These are phyloP conservation scores for Neoscytalidium dimidiatum DNA, from an alignment of 2,329 filamentous ascomycete genomes.

Conservation along the genomic window DNA sequence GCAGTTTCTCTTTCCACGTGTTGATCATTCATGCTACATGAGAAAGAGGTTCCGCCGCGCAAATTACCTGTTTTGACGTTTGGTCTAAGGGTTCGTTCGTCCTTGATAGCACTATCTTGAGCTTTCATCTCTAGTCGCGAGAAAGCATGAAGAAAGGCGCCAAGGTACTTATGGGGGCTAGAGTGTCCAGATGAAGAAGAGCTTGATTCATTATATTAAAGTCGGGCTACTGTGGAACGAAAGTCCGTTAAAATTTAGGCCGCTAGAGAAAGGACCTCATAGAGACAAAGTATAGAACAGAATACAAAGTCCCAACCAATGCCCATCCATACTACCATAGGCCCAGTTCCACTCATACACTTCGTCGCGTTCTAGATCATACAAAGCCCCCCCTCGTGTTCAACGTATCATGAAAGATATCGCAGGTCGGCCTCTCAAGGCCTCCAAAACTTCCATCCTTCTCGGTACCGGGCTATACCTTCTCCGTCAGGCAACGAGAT, in stretches of 20 bases:
- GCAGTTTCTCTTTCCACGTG: not conserved
- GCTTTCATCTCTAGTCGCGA: no score
- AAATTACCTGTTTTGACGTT: no score
- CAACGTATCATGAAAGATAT: not conserved
- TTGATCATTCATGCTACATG: no score
- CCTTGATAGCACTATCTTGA: no score
- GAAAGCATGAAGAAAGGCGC: no score
- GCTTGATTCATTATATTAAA: constrained; percentile 5
- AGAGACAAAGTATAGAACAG: not conserved
- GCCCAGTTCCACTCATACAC: not conserved
- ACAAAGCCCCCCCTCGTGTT: not conserved
- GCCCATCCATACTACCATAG: not conserved
- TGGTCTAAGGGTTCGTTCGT: no score
- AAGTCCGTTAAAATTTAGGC: not conserved
- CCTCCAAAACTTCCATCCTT: constrained; percentile 45
- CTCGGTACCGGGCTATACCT: constrained; percentile 31
- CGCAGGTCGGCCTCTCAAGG: constrained; percentile 25
- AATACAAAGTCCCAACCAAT: not conserved
- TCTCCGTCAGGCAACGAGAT: constrained; percentile 16
- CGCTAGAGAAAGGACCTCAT: not conserved
- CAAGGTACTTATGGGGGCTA: no score
- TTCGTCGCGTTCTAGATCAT: not conserved
- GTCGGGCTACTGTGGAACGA: not conserved
- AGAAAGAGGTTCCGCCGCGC: no score
- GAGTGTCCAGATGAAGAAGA: no score